Conservation (phyloP, 2,329 filamentous ascomycete genomes). For the Monilinia fructigena region DNA sequence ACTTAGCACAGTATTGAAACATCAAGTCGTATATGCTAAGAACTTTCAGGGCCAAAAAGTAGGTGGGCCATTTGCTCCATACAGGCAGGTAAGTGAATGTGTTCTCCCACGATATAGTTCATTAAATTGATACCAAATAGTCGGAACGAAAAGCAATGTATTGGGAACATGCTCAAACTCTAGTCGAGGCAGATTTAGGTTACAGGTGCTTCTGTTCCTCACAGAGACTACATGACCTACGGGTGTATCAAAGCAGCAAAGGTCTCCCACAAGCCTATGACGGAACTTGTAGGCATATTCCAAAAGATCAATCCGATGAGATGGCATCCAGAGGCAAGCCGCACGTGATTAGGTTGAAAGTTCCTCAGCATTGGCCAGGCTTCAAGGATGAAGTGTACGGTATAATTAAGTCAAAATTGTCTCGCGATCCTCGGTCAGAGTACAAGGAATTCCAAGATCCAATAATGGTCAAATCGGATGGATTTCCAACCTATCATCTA, state of each 20-base stretch:
- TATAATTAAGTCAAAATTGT: constrained; percentile 47
- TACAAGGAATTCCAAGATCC: constrained; percentile 67
- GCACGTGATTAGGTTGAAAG: constrained; percentile 75
- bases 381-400: constrained; percentile 83
- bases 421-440: constrained; percentile 5
- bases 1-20: not conserved
- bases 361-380: constrained; percentile 58
- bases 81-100: constrained; percentile 64
- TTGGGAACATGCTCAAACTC: constrained; percentile 62
- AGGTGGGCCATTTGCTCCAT: constrained; percentile 80
- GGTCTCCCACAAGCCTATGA: constrained; percentile 64
- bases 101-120: constrained; percentile 23
- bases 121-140: constrained; percentile 43
- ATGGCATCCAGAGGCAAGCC: constrained; percentile 66
- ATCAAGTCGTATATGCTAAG: constrained; percentile 20
- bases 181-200: constrained; percentile 70
- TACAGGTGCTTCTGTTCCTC: constrained; percentile 92
- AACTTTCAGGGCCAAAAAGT: constrained; percentile 67
- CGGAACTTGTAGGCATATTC: constrained; percentile 69
- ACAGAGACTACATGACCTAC: constrained; percentile 66
- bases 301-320: constrained; percentile 65
- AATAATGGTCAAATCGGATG: constrained; percentile 87
- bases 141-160: constrained; percentile 79
- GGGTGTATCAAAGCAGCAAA: constrained; percentile 58
- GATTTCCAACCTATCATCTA: constrained; percentile 92